A percentile compares a stretch with the other conserved stretches of the same genome.
These are phyloP conservation scores for sunflower (Helianthus annuus) DNA, from an alignment of 129 eudicot species.

Conservation along the genomic window HanXRQr2.0-SUNRISE NC_035446.2:100739499-100739998, in stretches of 20 bases:
- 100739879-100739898: constrained; percentile 55
- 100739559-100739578: not conserved
- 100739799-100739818: constrained; percentile 42
- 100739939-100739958: constrained; percentile 30
- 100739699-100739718: constrained; percentile 32
- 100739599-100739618: constrained; percentile 40
- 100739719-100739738: constrained; percentile 44
- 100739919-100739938: constrained; percentile 34
- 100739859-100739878: constrained; percentile 51
- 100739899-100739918: constrained; percentile 57
- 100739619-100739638: constrained; percentile 57
- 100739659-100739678: constrained; percentile 51
- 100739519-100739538: constrained; percentile 35
- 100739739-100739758: constrained; percentile 60
- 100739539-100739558: constrained; percentile 6
- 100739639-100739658: constrained; percentile 47
- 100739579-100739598: constrained; percentile 12
- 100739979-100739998: not conserved
- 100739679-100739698: constrained; percentile 36
- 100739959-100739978: constrained; percentile 19
- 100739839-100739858: constrained; percentile 60
- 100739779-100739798: constrained; percentile 49
- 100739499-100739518: constrained; percentile 75
- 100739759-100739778: constrained; percentile 56
- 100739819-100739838: constrained; percentile 58